Conservation (phyloP, 2,329 filamentous ascomycete genomes). For the Lasiodiplodia sp. region DNA sequence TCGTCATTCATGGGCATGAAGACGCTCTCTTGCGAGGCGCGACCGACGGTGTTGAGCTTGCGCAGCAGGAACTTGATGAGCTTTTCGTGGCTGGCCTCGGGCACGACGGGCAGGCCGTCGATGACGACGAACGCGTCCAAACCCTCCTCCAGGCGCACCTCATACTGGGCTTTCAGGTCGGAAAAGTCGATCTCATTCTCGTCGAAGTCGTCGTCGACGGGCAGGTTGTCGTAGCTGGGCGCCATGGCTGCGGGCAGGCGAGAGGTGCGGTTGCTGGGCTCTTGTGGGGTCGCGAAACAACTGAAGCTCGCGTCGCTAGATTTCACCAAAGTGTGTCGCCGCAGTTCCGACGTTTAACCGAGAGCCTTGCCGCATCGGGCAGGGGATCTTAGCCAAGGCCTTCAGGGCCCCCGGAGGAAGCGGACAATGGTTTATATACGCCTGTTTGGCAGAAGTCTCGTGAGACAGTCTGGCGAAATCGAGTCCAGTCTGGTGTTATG, state of each 20-base stretch:
- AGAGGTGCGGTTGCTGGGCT: conserved; percentile 4
- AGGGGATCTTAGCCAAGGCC: neutral
- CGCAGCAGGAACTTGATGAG: conserved; percentile 95
- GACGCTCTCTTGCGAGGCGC: conserved; percentile 83
- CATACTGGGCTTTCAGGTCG: conserved; percentile 91
- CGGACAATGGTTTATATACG: neutral
- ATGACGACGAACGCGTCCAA: conserved; percentile 96
- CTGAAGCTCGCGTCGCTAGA: conserved; percentile 24
- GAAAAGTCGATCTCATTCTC: conserved; percentile 95
- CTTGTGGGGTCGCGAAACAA: conserved; percentile 29
- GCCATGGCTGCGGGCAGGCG: conserved; percentile 71
- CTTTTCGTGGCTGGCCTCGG: conserved; percentile 89
- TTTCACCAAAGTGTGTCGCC: conserved; percentile 27
- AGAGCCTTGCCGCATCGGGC: conserved; percentile 11
- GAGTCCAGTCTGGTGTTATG: neutral
- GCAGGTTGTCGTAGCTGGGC: conserved; percentile 89
- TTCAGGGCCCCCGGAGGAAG: neutral
- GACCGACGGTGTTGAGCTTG: conserved; percentile 87
- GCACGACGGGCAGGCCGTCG: conserved; percentile 90
- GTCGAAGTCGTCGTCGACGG: conserved; percentile 90
- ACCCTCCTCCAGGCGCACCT: conserved; percentile 94
- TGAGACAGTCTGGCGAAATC: neutral
- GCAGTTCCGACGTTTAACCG: conserved; percentile 14
- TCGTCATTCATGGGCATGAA: conserved; percentile 93
- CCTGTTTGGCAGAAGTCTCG: neutral